Percentiles rank a stretch among this genome's conserved stretches.
Evolutionary conservation across 768 basidiomycete species (phyloP).

Genomic region (Leucosporidium yakuticum): DNA sequence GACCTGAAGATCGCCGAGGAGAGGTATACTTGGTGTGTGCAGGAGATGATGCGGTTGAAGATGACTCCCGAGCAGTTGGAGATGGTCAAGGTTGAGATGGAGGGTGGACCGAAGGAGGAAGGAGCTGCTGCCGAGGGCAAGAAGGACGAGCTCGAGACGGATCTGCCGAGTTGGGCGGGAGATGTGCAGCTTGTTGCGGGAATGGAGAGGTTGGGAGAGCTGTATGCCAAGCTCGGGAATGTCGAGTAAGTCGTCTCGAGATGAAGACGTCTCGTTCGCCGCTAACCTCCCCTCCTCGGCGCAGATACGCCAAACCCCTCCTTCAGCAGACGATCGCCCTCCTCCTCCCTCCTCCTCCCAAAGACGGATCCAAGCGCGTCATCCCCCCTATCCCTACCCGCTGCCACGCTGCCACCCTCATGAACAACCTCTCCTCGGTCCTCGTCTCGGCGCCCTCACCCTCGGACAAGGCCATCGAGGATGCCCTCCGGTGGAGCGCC

Average conservation of each 20-base stretch:
- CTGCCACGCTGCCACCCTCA: slow-evolving; percentile 34
- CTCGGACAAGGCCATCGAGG: slow-evolving; percentile 5
- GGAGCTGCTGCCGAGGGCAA: neutral
- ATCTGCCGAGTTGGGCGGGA: slow-evolving; percentile 21
- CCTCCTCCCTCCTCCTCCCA: slow-evolving; percentile 28
- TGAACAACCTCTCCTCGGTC: slow-evolving; percentile 35
- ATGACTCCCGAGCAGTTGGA: slow-evolving; percentile 21
- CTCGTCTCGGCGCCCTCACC: slow-evolving; percentile 25
- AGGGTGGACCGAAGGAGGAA: neutral
- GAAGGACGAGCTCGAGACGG: neutral
- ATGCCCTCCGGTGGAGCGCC: slow-evolving; percentile 23
- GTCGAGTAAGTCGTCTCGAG: slow-evolving; percentile 16
- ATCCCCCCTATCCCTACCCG: slow-evolving; percentile 19
- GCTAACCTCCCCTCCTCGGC: too few species aligned
- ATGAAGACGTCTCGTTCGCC: neutral
- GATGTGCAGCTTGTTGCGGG: slow-evolving; percentile 27
- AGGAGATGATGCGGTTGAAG: slow-evolving; percentile 28
- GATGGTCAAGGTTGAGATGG: slow-evolving; percentile 7
- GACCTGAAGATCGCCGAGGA: slow-evolving; percentile 22
- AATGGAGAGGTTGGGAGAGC: slow-evolving; percentile 30
- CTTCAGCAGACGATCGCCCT: slow-evolving; percentile 30
- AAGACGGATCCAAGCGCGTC: neutral
- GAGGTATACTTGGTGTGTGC: slow-evolving; percentile 26
- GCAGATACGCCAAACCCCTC: slow-evolving; percentile 28
- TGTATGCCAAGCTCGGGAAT: slow-evolving; percentile 26